Evolutionary conservation across 106 monocot species (phyloP).

Genomic region (Dendrobium catenatum): DNA sequence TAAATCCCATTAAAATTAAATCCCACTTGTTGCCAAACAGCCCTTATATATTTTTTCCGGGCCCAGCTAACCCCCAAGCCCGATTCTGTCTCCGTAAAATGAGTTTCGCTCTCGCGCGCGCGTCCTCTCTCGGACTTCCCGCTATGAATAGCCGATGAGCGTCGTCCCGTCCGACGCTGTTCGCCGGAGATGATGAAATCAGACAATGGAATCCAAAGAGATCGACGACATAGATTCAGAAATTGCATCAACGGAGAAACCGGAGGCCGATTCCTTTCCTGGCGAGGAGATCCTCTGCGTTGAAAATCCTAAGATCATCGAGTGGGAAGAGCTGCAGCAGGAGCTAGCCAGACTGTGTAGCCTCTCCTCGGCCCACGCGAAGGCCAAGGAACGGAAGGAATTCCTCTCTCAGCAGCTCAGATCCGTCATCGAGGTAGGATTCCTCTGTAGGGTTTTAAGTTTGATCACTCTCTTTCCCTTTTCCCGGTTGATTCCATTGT

Average conservation of each 20-base stretch:
- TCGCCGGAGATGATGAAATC: conserved; percentile 6
- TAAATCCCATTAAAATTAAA: too few species aligned
- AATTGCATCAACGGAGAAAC: neutral
- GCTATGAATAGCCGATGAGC: neutral
- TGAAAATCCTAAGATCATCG: conserved; percentile 52
- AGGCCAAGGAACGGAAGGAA: conserved; percentile 61
- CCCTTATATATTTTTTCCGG: too few species aligned
- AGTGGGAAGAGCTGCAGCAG: conserved; percentile 94
- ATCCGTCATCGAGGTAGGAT: conserved; percentile 56
- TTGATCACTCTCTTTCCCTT: neutral
- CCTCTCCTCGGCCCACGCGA: conserved; percentile 56
- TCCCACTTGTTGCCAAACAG: too few species aligned
- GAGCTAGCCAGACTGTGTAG: conserved; percentile 83
- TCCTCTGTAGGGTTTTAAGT: neutral
- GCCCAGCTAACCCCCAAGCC: too few species aligned
- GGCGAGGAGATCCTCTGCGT: conserved; percentile 19
- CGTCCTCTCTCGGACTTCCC: neutral
- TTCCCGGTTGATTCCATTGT: neutral
- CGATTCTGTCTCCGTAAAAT: too few species aligned
- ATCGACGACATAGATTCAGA: neutral
- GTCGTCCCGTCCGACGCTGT: neutral
- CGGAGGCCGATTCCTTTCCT: conserved; percentile 11
- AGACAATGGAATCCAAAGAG: conserved; percentile 4
- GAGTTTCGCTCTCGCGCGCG: too few species aligned
- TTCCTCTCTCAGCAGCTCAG: conserved; percentile 37